These are phyloP conservation scores for Septoria linicola DNA, from an alignment of 2,329 filamentous ascomycete genomes.

Conservation along the genomic window DNA sequence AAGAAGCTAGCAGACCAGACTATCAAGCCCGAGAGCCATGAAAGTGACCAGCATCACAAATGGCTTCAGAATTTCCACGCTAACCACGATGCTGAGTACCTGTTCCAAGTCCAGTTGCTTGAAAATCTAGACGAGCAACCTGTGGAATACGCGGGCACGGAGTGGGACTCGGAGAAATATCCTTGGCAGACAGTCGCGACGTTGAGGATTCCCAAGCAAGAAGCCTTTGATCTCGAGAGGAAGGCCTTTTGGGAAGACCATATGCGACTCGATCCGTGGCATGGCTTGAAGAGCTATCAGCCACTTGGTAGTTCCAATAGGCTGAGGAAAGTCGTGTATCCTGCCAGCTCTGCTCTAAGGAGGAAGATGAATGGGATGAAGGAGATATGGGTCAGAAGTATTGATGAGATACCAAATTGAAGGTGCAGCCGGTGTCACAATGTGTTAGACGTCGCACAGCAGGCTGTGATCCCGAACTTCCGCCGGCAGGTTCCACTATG, in stretches of 20 bases:
- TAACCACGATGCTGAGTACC: conserved; percentile 44
- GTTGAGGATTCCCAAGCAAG: conserved; percentile 43
- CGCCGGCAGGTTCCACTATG: no score
- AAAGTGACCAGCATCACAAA: conserved; percentile 41
- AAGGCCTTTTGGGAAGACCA: conserved; percentile 49
- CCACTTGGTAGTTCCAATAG: conserved; percentile 44
- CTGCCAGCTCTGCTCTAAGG: conserved; percentile 38
- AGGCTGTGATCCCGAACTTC: no score
- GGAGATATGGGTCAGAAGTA: conserved; percentile 39
- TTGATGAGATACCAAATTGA: conserved; percentile 41
- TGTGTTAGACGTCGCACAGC: no score
- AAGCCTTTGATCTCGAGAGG: conserved; percentile 43
- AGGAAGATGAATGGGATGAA: conserved; percentile 42
- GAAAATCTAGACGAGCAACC: conserved; percentile 50
- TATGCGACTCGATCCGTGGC: conserved; percentile 46
- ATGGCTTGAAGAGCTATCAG: conserved; percentile 44
- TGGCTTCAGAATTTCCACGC: conserved; percentile 45
- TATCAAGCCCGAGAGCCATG: conserved; percentile 38
- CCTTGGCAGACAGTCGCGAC: conserved; percentile 50
- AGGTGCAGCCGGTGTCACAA: no score
- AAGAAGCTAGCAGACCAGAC: conserved; percentile 43
- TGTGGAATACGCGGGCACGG: conserved; percentile 46
- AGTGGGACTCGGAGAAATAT: conserved; percentile 50
- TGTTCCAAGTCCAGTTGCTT: conserved; percentile 49
- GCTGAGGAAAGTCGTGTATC: conserved; percentile 43